These are phyloP conservation scores for Dendrobium chrysotoxum DNA, from an alignment of 106 monocot genomes.

Conservation along the genomic window DNA sequence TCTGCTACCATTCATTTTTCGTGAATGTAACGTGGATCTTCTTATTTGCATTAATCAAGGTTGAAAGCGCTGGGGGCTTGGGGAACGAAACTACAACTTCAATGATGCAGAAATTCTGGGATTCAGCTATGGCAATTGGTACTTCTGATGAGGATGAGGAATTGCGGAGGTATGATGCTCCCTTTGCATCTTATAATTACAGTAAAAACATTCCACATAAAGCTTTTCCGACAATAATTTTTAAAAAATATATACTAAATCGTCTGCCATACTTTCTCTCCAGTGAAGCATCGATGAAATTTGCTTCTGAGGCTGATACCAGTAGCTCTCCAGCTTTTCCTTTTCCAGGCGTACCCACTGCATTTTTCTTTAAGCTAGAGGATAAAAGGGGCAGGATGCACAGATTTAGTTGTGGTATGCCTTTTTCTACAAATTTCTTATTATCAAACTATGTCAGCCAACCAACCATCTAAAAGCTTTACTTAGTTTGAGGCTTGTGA, in stretches of 20 bases:
- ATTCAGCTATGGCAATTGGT: slow-evolving; percentile 72
- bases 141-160: slow-evolving; percentile 72
- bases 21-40: neutral
- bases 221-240: neutral
- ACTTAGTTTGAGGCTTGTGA: no score
- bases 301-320: slow-evolving; percentile 51
- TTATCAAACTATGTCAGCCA: neutral
- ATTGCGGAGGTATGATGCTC: slow-evolving; percentile 30
- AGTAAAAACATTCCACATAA: neutral
- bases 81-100: slow-evolving; percentile 59
- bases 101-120: slow-evolving; percentile 97
- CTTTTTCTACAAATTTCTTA: neutral
- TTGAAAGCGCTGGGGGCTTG: slow-evolving; percentile 55
- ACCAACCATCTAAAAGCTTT: no score
- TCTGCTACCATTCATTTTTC: neutral
- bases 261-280: slow-evolving; percentile 1
- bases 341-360: slow-evolving; percentile 32
- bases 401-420: slow-evolving; percentile 80
- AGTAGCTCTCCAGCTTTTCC: slow-evolving; percentile 25
- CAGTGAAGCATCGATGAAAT: slow-evolving; percentile 68
- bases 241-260: neutral
- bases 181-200: neutral
- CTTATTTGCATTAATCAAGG: slow-evolving; percentile 24
- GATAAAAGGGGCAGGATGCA: slow-evolving; percentile 87
- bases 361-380: slow-evolving; percentile 72